Conservation (phyloP, 306 rosid genomes). For the Quercus gilva region DNA sequence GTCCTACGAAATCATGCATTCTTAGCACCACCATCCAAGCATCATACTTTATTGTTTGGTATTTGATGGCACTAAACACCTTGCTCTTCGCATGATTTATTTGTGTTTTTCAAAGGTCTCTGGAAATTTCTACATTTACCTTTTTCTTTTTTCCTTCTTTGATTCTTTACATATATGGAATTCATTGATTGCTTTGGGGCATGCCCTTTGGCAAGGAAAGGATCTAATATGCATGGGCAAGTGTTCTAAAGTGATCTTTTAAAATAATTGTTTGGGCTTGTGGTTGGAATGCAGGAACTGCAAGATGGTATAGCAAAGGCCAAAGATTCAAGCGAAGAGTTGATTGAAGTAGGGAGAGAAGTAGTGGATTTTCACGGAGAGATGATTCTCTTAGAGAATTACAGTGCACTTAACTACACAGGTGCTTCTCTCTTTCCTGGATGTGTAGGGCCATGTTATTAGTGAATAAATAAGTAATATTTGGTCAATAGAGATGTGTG, state of each 20-base stretch:
- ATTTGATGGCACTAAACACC: not conserved
- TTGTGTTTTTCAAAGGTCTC: not conserved
- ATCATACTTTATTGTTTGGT: not conserved
- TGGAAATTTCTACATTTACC: not conserved
- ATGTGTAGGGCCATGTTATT: not conserved
- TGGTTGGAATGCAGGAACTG: constrained; percentile 53
- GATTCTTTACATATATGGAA: not conserved
- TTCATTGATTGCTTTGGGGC: not conserved
- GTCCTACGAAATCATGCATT: not conserved
- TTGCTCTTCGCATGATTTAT: not conserved
- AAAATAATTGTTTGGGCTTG: not conserved
- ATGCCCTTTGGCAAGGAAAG: not conserved
- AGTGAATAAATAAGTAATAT: not conserved
- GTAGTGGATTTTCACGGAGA: constrained; percentile 92
- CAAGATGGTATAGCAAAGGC: constrained; percentile 57
- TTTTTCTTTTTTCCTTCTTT: not conserved
- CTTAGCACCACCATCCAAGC: not conserved
- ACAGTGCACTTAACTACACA: constrained; percentile 81
- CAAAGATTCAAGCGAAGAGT: constrained; percentile 54
- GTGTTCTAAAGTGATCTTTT: not conserved
- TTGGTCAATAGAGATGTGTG: not conserved
- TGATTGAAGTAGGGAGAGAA: constrained; percentile 63
- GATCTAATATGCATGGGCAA: not conserved
- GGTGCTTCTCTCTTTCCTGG: constrained; percentile 38
- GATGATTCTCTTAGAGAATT: constrained; percentile 87